Base-by-base conservation (phyloP, 768 basidiomycete genomes). In the Roridomyces roridus region DNA sequence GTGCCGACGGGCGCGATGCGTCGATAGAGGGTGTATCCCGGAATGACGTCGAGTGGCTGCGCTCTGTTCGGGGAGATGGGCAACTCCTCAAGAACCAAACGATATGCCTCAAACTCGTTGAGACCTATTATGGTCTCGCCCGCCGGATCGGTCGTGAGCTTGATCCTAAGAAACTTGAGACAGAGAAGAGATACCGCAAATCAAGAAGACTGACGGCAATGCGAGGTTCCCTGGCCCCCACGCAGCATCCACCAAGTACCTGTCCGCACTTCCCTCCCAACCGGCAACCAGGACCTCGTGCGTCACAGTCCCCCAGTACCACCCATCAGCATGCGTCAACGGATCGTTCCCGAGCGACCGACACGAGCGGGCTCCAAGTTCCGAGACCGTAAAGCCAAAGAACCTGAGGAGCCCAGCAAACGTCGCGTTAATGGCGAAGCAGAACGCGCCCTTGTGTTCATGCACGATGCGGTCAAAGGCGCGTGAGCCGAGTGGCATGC, bases 381-480 rank as follows among this genome's bases (percentile, higher is more conserved):
- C 61, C 11, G 61, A 62, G 40, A 58, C 29, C 2, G 39, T 43
- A 28, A 62, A 62, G 3, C 56, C 61, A 15, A 62, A 58, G 25
- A 40, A 53, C 1, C 61, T 56, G 5, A 62, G 53, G 21, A 62
- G 46, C 17, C 47, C 28, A 1, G 61, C 61, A 12, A 62, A 62
- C 0, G 51, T 51, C 6, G 61, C 52, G 45, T 62, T 62, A 15
- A 62, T 44, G 20, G 61, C 42, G 34, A 62, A 62, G 29, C 61
- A 62, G 29, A 58, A 62, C 40, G 61, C 61, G 46, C 61, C 61
- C 41, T 62, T 62, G 56, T 39, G 50, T 12, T 62, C 56, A 37
- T 46, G 47, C 3, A 62, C 35, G 8, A 62, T 62, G 14, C 61
- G 52, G 41, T 55, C 48, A 15, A 54, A 46, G 9, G 61, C 20